Base-by-base conservation (phyloP, 306 rosid species). In the Inga leiocalycina region DNA sequence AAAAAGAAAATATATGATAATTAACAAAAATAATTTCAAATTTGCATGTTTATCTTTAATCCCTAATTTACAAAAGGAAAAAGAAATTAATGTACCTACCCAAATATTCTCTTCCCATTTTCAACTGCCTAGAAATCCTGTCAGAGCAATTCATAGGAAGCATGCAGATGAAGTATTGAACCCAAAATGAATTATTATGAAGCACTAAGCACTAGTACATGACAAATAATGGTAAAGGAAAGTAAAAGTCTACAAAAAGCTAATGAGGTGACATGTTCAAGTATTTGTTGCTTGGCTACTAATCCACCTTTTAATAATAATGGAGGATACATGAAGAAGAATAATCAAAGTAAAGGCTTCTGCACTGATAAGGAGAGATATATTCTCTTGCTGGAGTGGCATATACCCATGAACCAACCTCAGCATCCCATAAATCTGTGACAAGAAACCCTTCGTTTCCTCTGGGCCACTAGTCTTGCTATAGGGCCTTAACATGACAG, bases 401-500 rank as follows among this genome's bases (percentile, higher is more conserved):
- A 86, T 75, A 84, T 68, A 80, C 81, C 85, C 89, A 85, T 0
- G 87, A 52, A 52, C 93, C 90, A 85, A 92, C 81, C 85, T 92
- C 98, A 77, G 87, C 89, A 70, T 98, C 97, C 99, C 98, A 96
- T 78, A 94, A 87, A 89, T 96, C 99, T 84, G 95, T 92, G 85
- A 88, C 93, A 84, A 96, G 94, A 88, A 89, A 96, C 54, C 97
- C 97, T 74, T 94, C 97, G 81, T 92, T 94, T 79, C 98, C 99
- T 84, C 88, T 96, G 70, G 97, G 89, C 99, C 99, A 94, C 85
- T 91, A 92, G 66, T 89, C 90, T 66, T 71, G 91, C 87, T 88
- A 89, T 82, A 91, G 79, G 97, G 98, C 65, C 97, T 90, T 80
- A 75, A 91, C 88, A 79, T 39, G 88, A 85, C 84, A 75, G 73